Base-by-base conservation (phyloP, 2,329 filamentous ascomycete genomes). In the Pyricularia grisea region DNA sequence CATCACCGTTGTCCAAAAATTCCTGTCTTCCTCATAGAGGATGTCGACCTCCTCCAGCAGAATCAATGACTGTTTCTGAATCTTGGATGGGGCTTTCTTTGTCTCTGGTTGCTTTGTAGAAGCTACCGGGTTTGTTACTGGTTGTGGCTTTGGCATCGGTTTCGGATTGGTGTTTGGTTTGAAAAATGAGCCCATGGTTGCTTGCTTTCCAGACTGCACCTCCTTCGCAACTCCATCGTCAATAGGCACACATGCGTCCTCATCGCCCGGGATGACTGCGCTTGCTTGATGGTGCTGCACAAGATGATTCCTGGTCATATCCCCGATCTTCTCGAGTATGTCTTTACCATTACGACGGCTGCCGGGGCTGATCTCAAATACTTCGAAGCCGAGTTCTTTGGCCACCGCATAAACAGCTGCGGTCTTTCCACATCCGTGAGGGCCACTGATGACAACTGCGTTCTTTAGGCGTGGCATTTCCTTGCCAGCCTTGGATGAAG, bases 241-340 rank as follows among this genome's bases (percentile, higher is more conserved):
- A 5, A 74, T 71, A 25, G 78, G 75, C 10, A 78, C 76, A 63
- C 4, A 10, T 25, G 76, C 74, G 12, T 77, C 75, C 20, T 75
- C 73, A 10, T 71, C 71, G 20, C 73, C 74, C 10, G 60, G 75
- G 71, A 0, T 70, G 70, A 55, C 78, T 77, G 4, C 75, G 58
- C 28, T 61, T 14, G 75, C 71, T n/a, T 79, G 81, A 70, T 82
- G 81, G 66, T 81, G 82, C 68, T 84, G 83, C 25, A 99, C 94
- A 1, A 97, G 85, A 78, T 99, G 95, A 74, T 99, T 98, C 71
- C 90, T 90, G 4, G 93, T 95, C 94, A 99, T 98, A 78, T 99
- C 93, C 60, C 95, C 96, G 64, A 99, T 92, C 73, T 87, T 92
- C 74, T 99, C 95, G 42, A 97, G 77, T 66, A 99, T 89, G 74